Evolutionary conservation across 352 stramenopile genomes (phyloP).

Genomic region (Pythium dissimile): DNA sequence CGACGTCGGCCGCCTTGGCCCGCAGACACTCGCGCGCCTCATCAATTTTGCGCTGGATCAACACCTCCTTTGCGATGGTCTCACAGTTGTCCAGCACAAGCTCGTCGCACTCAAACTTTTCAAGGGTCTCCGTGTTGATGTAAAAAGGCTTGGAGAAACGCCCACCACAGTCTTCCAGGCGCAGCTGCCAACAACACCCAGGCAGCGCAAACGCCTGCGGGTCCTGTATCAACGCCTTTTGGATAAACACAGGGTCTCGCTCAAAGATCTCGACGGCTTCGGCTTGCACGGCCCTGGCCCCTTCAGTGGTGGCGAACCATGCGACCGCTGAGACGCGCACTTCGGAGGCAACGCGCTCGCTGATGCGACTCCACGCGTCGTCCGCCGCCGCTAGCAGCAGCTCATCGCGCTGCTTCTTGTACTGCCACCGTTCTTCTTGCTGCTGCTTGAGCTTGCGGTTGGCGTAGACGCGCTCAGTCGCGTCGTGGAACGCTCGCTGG

Average conservation of each 20-base stretch:
- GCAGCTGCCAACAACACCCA: slow-evolving; percentile 57
- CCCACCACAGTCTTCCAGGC: slow-evolving; percentile 48
- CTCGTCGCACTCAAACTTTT: slow-evolving; percentile 69
- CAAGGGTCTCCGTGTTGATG: slow-evolving; percentile 52
- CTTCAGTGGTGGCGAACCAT: slow-evolving; percentile 40
- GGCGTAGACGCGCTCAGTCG: slow-evolving; percentile 35
- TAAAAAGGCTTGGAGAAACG: slow-evolving; percentile 66
- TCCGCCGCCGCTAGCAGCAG: slow-evolving; percentile 23
- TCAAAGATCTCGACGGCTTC: slow-evolving; percentile 58
- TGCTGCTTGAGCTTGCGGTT: slow-evolving; percentile 51
- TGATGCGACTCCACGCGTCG: slow-evolving; percentile 44
- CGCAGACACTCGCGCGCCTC: slow-evolving; percentile 30
- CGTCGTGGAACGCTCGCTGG: slow-evolving; percentile 40
- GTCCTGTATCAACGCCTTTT: slow-evolving; percentile 39
- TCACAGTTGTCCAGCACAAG: slow-evolving; percentile 67
- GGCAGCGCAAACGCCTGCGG: slow-evolving; percentile 23
- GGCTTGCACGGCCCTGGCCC: slow-evolving; percentile 22
- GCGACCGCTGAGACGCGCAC: slow-evolving; percentile 39
- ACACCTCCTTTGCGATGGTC: slow-evolving; percentile 49
- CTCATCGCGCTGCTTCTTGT: slow-evolving; percentile 33
- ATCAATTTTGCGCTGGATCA: slow-evolving; percentile 51
- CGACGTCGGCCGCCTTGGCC: slow-evolving; percentile 24
- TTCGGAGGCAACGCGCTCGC: slow-evolving; percentile 34
- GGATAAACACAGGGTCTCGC: slow-evolving; percentile 39
- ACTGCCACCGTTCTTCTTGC: slow-evolving; percentile 42